phyloP scores from a whole-genome alignment of 1,139 yeast species.

The Kodamaea anthophila region DNA sequence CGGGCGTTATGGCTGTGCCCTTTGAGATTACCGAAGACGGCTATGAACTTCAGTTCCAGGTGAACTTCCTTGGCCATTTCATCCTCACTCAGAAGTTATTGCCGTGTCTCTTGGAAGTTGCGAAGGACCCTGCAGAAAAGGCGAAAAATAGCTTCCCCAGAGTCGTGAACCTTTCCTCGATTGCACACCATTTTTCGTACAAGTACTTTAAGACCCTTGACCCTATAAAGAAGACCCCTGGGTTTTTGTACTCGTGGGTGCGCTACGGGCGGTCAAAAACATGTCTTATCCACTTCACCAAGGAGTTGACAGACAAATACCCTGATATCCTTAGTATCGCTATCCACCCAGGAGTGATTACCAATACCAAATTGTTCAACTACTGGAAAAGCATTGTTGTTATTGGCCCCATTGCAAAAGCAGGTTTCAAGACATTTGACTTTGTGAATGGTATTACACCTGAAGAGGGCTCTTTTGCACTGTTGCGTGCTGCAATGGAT shows the following conservation, averaged over 20 bases:
- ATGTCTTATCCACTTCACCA: constrained; percentile 27
- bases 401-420: constrained; percentile 19
- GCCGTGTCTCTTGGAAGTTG: constrained; percentile 22
- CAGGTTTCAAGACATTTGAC: constrained; percentile 12
- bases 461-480: constrained; percentile 33
- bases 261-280: constrained; percentile 34
- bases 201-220: constrained; percentile 22
- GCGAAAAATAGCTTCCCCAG: constrained; percentile 17
- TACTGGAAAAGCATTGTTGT: constrained; percentile 24
- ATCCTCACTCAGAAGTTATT: constrained; percentile 27
- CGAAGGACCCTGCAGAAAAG: constrained; percentile 8
- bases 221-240: constrained; percentile 21
- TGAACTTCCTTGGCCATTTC: constrained; percentile 31
- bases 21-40: constrained; percentile 31
- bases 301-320: constrained; percentile 20
- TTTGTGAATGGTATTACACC: constrained; percentile 20
- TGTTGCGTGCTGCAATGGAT: constrained; percentile 33
- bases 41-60: constrained; percentile 39
- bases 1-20: constrained; percentile 39
- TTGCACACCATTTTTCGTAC: constrained; percentile 26
- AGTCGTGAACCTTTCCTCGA: constrained; percentile 27
- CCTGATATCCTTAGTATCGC: constrained; percentile 31
- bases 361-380: constrained; percentile 30
- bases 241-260: constrained; percentile 22
- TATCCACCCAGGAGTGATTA: constrained; percentile 37